These are phyloP conservation scores for Fraxinus platypoda DNA, from an alignment of 305 asterid species.

Conservation along the genomic window DNA sequence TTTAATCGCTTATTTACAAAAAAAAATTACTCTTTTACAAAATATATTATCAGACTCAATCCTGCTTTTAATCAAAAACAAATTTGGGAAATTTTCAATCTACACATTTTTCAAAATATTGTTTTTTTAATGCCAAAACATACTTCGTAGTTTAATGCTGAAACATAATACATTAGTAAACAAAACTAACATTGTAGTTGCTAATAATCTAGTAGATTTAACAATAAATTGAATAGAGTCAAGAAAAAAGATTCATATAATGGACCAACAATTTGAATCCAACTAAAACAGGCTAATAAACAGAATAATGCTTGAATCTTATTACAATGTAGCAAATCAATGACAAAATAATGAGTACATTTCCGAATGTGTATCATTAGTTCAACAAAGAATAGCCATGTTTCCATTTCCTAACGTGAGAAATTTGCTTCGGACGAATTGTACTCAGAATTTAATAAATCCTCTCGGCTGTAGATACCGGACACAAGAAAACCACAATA, in stretches of 20 bases:
- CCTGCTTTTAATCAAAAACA: too few relatives aligned
- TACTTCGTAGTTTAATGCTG: background rate
- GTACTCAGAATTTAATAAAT: slow-evolving; percentile 50
- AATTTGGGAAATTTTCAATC: too few relatives aligned
- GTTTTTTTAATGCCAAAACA: too few relatives aligned
- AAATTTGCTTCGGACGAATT: background rate
- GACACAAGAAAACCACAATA: slow-evolving; percentile 73
- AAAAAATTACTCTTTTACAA: background rate
- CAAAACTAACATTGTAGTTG: background rate
- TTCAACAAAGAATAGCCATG: background rate
- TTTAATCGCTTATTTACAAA: background rate
- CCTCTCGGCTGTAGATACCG: slow-evolving; percentile 91
- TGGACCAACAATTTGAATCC: background rate
- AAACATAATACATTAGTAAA: background rate
- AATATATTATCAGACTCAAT: too few relatives aligned
- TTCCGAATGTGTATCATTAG: background rate
- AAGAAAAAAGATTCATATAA: background rate
- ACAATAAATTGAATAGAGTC: background rate
- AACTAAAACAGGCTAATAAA: background rate
- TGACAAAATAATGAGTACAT: background rate
- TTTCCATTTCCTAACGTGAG: background rate
- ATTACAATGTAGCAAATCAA: background rate
- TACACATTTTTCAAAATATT: too few relatives aligned
- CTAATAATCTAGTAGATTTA: background rate
- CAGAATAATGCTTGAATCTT: background rate